These are phyloP conservation scores for Tolypocladium tropicale DNA, from an alignment of 2,329 filamentous ascomycete species.

Conservation along the genomic window DNA sequence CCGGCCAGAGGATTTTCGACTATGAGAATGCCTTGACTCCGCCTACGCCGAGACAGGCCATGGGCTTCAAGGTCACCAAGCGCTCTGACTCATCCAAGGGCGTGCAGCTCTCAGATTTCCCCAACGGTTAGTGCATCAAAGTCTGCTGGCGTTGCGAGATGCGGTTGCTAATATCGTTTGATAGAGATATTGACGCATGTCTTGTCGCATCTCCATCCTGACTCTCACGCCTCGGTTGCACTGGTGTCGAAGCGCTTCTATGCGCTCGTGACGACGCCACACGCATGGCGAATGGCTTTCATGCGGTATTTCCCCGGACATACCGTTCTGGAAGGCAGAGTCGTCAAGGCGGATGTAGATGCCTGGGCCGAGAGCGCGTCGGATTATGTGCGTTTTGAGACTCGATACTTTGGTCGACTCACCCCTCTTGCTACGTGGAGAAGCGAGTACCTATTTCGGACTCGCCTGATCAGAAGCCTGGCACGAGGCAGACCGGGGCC, in stretches of 20 bases:
- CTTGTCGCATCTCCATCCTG: conserved; percentile 78
- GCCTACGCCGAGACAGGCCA: conserved; percentile 32
- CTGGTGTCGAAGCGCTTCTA: conserved; percentile 85
- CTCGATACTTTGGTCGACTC: conserved; percentile 71
- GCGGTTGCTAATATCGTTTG: background rate
- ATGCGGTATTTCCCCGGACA: conserved; percentile 80
- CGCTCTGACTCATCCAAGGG: conserved; percentile 29
- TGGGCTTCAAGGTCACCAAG: conserved; percentile 47
- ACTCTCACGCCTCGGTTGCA: conserved; percentile 71
- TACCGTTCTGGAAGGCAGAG: conserved; percentile 24
- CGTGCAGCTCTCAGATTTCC: conserved; percentile 48
- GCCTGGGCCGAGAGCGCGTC: conserved; percentile 34
- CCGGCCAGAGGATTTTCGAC: conserved; percentile 46
- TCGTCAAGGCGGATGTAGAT: conserved; percentile 22
- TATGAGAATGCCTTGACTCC: conserved; percentile 50
- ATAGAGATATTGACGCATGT: conserved; percentile 87
- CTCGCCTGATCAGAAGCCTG: conserved; percentile 71
- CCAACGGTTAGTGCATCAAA: conserved; percentile 58
- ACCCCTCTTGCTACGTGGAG: conserved; percentile 85
- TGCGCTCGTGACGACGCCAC: conserved; percentile 74
- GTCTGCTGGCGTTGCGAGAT: background rate
- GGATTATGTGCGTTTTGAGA: conserved; percentile 56
- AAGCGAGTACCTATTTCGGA: conserved; percentile 88
- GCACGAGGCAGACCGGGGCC: conserved; percentile 69
- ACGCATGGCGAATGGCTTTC: conserved; percentile 91